Conservation (phyloP, 352 stramenopile genomes). For the Pythium phragmitis region DNA sequence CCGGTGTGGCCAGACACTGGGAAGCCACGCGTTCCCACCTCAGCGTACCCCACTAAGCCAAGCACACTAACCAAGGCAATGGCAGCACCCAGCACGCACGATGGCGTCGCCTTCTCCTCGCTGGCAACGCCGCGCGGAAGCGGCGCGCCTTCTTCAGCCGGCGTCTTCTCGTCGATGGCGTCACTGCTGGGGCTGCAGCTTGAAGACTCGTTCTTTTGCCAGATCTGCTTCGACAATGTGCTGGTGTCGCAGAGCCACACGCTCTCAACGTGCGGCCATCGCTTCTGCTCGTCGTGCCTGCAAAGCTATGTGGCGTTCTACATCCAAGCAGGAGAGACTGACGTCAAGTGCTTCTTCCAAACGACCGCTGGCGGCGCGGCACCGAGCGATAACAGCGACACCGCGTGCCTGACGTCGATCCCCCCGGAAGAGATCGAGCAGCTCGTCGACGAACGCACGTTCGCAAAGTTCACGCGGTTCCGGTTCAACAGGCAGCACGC, state of each 20-base stretch:
- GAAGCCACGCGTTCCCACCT: too few species aligned
- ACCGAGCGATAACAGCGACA: slow-evolving; percentile 14
- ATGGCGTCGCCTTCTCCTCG: not conserved
- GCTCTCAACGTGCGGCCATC: slow-evolving; percentile 51
- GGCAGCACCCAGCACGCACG: not conserved
- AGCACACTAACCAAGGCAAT: not conserved
- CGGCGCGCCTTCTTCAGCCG: not conserved
- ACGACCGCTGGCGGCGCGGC: not conserved
- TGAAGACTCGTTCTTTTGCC: slow-evolving; percentile 69
- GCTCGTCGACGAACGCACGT: slow-evolving; percentile 45
- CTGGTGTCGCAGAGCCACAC: slow-evolving; percentile 33
- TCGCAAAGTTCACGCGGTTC: slow-evolving; percentile 76
- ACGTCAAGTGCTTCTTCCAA: slow-evolving; percentile 72
- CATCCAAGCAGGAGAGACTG: slow-evolving; percentile 51
- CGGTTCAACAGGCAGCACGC: slow-evolving; percentile 82
- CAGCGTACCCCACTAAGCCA: too few species aligned
- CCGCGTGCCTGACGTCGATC: slow-evolving; percentile 42
- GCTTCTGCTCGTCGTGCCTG: slow-evolving; percentile 63
- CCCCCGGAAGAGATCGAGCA: slow-evolving; percentile 38
- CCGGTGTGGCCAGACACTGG: not conserved
- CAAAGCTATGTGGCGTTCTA: slow-evolving; percentile 63
- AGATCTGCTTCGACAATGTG: slow-evolving; percentile 71
- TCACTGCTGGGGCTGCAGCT: slow-evolving; percentile 58
- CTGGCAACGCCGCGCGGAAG: slow-evolving; percentile 7
- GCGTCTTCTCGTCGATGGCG: slow-evolving; percentile 41